A percentile compares a stretch with the other conserved stretches of the same genome.
Evolutionary conservation across 805 yeast species (phyloP).

Genomic region (Saccharomycopsis fodiens): DNA sequence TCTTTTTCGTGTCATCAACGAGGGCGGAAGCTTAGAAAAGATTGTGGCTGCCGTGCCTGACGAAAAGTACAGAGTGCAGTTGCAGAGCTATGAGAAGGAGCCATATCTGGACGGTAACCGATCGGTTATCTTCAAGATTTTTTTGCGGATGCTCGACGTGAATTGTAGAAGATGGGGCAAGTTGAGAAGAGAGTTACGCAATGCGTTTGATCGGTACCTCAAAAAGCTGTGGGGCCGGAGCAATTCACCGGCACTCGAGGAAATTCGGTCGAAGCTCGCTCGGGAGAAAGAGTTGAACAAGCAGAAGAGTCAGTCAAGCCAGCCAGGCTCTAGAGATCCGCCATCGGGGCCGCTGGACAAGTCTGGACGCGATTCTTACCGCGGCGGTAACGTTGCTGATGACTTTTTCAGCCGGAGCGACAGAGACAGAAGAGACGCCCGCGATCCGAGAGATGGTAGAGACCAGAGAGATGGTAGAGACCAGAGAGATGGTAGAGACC

Average conservation of each 20-base stretch:
- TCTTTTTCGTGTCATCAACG: background rate
- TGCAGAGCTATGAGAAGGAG: background rate
- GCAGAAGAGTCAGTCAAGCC: conserved; percentile 21
- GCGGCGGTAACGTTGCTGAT: background rate
- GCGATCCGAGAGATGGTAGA: background rate
- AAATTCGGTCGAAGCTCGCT: background rate
- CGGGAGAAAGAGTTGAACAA: background rate
- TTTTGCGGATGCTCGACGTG: background rate
- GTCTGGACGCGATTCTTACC: background rate
- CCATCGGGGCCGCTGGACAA: background rate
- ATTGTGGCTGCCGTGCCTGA: background rate
- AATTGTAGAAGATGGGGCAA: background rate
- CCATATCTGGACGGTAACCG: too few relatives aligned
- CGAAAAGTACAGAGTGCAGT: background rate
- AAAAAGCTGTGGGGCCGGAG: background rate
- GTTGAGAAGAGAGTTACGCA: background rate
- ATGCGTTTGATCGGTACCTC: background rate
- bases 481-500: background rate
- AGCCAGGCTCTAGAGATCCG: background rate
- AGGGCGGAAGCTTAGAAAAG: background rate
- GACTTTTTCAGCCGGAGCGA: background rate
- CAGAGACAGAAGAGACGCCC: background rate
- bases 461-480: background rate
- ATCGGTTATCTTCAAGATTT: too few relatives aligned
- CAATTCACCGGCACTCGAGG: background rate